Evolutionary conservation across 2,329 filamentous ascomycete species (phyloP).

Genomic region (Scortechinia acanthostroma): DNA sequence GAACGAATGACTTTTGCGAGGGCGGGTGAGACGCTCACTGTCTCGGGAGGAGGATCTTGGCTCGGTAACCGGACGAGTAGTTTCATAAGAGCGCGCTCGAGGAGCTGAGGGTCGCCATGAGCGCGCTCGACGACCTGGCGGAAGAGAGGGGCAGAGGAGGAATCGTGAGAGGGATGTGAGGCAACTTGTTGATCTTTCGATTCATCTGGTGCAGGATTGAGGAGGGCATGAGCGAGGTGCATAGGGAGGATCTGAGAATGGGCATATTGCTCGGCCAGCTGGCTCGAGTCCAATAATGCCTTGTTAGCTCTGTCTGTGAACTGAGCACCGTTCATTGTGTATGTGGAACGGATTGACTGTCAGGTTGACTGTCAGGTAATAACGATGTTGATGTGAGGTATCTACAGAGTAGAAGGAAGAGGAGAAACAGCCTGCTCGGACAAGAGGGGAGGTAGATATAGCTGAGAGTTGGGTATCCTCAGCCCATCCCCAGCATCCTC

Average conservation of each 20-base stretch:
- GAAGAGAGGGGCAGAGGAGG: conserved; percentile 69
- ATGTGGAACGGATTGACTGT: neutral
- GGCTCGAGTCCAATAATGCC: conserved; percentile 81
- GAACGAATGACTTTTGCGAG: conserved; percentile 78
- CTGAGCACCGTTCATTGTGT: conserved; percentile 21
- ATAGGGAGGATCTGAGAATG: conserved; percentile 87
- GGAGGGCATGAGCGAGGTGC: conserved; percentile 77
- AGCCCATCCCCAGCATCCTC: too few relatives aligned
- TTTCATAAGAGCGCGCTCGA: conserved; percentile 88
- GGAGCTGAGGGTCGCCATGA: conserved; percentile 81
- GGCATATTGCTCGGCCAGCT: conserved; percentile 78
- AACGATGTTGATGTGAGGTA: too few relatives aligned
- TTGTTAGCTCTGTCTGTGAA: conserved; percentile 91
- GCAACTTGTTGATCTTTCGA: conserved; percentile 80
- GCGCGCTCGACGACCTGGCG: conserved; percentile 90
- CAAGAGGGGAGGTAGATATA: neutral
- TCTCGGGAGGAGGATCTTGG: conserved; percentile 89
- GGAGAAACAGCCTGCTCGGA: neutral
- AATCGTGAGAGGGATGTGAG: conserved; percentile 33
- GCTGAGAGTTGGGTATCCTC: neutral
- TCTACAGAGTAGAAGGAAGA: too few relatives aligned
- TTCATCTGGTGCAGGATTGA: conserved; percentile 68
- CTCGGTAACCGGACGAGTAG: conserved; percentile 81
- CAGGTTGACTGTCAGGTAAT: too few relatives aligned
- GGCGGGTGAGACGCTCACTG: conserved; percentile 72